Evolutionary conservation across 2,329 filamentous ascomycete genomes (phyloP), one percentile per base, ranked within the genome.

Genomic region (Calonectria pauciramosa): DNA sequence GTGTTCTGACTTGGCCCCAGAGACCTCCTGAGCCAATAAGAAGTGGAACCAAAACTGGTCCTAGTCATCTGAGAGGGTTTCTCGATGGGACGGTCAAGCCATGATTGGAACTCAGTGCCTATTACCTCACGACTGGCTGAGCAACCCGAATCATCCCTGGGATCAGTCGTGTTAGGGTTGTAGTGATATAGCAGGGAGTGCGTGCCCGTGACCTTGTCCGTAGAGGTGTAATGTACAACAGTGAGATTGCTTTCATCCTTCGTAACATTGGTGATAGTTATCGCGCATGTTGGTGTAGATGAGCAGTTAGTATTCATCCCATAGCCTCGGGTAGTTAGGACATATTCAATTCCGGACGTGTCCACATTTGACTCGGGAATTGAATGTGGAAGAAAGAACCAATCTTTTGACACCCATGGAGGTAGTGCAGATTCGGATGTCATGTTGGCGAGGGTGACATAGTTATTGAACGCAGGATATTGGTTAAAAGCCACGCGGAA

Each of bases 371-470:
- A 11, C 3, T 23, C 4, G 20, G 32, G 11, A 54, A 72, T 36
- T 3, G 14, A 18, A 30, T 49, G 30, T n/a, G 64, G 64, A 4
- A 32, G 38, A 16, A 68, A 72, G 38, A 23, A 60, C 52, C 44
- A 72, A 9, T 72, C 70, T 13, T 41, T 10, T 26, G 63, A 52
- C 3, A 52, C 28, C 70, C 70, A 72, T 5, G 70, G 70, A 1
- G 63, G 52, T 2, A 72, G 32, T 20, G 10, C 9, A 4, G 64
- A 16, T 13, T 51, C 18, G 13, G 30, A 68, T 4, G 52, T 20
- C 26, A 68, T 38, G 23, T 72, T 72, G 32, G 54, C 44, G n/a
- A 60, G 18, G 3, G n/a, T 7, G 2, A 68, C 32, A 10, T 32
- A 41, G 9, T 60, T 60, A 23, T 38, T 10, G 9, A 23, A 30